Evolutionary conservation across 331 rosid genomes (phyloP).

Genomic region (Phaseolus coccineus): DNA sequence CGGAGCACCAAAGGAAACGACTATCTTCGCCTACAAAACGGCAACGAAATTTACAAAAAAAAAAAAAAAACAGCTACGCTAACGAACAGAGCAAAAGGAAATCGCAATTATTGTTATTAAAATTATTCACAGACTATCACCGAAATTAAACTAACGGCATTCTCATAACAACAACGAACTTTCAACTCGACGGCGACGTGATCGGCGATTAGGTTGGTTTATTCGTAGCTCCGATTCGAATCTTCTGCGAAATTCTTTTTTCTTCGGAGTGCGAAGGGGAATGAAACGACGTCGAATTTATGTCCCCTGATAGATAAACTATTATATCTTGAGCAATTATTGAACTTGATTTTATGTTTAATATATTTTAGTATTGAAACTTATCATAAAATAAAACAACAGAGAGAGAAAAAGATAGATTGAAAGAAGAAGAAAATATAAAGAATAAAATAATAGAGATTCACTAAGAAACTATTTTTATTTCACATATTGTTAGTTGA

Average conservation of each 20-base stretch:
- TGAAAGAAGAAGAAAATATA: too few species aligned
- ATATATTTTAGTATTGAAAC: too few species aligned
- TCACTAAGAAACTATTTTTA: too few species aligned
- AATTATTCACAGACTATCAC: background rate
- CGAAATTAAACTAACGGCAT: constrained; percentile 10
- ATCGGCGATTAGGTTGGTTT: constrained; percentile 2
- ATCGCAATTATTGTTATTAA: background rate
- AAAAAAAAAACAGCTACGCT: constrained; percentile 14
- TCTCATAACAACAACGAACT: constrained; percentile 55
- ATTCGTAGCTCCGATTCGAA: constrained; percentile 24
- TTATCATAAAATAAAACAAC: too few species aligned
- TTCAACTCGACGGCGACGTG: constrained; percentile 38
- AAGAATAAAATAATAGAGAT: too few species aligned
- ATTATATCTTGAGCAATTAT: too few species aligned
- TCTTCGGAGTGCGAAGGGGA: background rate
- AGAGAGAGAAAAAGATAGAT: too few species aligned
- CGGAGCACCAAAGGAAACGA: background rate
- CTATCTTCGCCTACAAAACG: constrained; percentile 5
- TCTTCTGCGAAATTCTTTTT: background rate
- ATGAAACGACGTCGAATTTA: background rate
- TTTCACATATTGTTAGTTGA: too few species aligned
- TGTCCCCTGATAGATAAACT: background rate
- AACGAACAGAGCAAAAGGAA: constrained; percentile 34
- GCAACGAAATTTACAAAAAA: background rate
- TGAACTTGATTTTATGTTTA: too few species aligned